phyloP scores from a whole-genome alignment of 2,329 filamentous ascomycete species.

The Aphanocladium album region DNA sequence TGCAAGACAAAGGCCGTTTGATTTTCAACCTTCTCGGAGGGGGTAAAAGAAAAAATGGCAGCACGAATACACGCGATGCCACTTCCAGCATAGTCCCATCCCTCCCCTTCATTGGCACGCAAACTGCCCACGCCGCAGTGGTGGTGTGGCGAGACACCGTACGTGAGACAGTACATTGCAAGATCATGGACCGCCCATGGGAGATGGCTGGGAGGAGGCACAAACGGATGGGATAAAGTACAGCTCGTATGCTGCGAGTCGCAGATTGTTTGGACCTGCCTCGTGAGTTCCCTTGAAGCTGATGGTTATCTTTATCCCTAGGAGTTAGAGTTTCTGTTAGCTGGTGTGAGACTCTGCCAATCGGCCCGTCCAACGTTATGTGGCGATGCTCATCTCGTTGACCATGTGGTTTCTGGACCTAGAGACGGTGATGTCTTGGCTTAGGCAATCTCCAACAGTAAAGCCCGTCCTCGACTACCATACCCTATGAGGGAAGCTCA shows the following conservation, averaged over 20 bases:
- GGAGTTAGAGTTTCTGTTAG: neutral
- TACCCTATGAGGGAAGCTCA: no score
- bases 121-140: neutral
- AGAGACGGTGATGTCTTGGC: neutral
- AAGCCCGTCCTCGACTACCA: neutral
- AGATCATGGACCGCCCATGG: no score
- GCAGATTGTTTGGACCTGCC: no score
- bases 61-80: no score
- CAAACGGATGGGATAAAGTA: neutral
- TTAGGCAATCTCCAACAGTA: neutral
- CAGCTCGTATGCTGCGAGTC: no score
- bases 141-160: conserved; percentile 1
- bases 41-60: no score
- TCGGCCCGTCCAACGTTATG: neutral
- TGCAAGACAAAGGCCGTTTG: neutral
- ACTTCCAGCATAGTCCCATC: no score
- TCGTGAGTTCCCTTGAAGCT: neutral
- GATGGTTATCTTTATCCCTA: neutral
- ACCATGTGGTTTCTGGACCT: neutral
- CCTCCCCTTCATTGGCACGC: neutral
- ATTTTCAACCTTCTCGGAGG: neutral
- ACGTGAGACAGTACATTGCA: conserved; percentile 1
- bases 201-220: no score
- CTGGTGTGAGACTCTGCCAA: neutral
- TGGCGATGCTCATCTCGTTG: neutral